phyloP scores from a whole-genome alignment of 352 stramenopile genomes.

The Phytopythium cucurbitacearum region DNA sequence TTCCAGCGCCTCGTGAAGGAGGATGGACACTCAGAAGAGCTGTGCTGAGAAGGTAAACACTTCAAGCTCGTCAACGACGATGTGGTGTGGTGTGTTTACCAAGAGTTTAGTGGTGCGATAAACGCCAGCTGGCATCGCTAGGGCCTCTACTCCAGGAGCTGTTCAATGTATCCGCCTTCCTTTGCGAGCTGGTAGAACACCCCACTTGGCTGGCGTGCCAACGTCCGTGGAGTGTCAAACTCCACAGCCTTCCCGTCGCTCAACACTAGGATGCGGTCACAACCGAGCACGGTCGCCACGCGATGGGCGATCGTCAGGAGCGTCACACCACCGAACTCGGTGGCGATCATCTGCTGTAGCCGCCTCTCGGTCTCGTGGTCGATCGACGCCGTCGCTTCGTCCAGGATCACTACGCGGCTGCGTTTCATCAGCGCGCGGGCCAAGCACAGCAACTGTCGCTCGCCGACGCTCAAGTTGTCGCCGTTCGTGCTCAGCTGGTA shows the following conservation, averaged over 20 bases:
- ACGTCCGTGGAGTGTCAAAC: conserved; percentile 63
- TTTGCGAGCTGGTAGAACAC: conserved; percentile 9
- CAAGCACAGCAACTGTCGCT: conserved; percentile 76
- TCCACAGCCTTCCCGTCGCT: conserved; percentile 80
- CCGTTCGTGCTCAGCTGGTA: conserved; percentile 17
- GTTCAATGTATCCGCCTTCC: conserved; percentile 7
- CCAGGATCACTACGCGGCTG: conserved; percentile 92
- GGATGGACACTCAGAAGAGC: conserved; percentile 19
- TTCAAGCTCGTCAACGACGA: too few species aligned
- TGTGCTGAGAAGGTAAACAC: too few species aligned
- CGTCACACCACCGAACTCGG: conserved; percentile 84
- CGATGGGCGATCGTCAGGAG: conserved; percentile 93
- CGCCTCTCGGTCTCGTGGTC: conserved; percentile 86
- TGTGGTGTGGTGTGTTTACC: too few species aligned
- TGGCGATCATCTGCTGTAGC: conserved; percentile 60
- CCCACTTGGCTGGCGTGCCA: neutral
- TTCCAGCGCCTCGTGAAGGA: conserved; percentile 41
- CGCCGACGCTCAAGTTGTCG: conserved; percentile 62
- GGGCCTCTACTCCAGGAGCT: conserved; percentile 4
- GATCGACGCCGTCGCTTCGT: conserved; percentile 88
- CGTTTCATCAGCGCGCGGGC: conserved; percentile 75
- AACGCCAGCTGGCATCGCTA: too few species aligned
- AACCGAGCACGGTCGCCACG: conserved; percentile 92
- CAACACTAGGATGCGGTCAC: conserved; percentile 87
- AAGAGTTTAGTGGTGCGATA: too few species aligned